These are phyloP conservation scores for Fusarium sp. DNA, from an alignment of 2,329 filamentous ascomycete genomes.

Conservation along the genomic window DNA sequence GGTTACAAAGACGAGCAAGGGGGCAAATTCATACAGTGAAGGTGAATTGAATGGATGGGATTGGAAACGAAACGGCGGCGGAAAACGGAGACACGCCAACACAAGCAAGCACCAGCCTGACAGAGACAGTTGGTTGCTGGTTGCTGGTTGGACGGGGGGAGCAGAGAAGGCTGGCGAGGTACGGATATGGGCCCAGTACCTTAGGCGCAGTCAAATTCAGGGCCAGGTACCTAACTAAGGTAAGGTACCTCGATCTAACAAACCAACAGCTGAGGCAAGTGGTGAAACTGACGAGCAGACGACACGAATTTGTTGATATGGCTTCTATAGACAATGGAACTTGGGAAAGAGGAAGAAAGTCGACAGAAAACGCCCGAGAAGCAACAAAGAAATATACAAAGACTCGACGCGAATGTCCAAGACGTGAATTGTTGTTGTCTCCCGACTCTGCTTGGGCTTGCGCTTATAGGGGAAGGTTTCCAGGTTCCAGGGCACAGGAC, in stretches of 20 bases:
- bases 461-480: conserved; percentile 3
- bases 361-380: not conserved
- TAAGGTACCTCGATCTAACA: conserved; percentile 1
- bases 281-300: conserved; percentile 2
- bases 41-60: conserved; percentile 24
- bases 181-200: not conserved
- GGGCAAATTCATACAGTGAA: conserved; percentile 40
- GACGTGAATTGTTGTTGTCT: conserved; percentile 13
- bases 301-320: conserved; percentile 7
- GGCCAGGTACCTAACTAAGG: not conserved
- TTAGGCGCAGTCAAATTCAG: conserved; percentile 16
- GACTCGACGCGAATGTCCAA: not conserved
- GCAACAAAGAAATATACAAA: not conserved
- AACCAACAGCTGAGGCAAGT: conserved; percentile 19
- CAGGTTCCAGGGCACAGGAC: conserved; percentile 6
- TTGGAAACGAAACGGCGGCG: conserved; percentile 31
- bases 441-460: not conserved
- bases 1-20: conserved; percentile 31
- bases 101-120: not conserved
- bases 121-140: conserved; percentile 18
- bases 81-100: conserved; percentile 28
- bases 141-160: conserved; percentile 23
- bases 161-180: conserved; percentile 17
- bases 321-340: not conserved
- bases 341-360: not conserved